Evolutionary conservation across 1,284 basidiomycete genomes (phyloP).

Genomic region (Apiotrichum domesticum): DNA sequence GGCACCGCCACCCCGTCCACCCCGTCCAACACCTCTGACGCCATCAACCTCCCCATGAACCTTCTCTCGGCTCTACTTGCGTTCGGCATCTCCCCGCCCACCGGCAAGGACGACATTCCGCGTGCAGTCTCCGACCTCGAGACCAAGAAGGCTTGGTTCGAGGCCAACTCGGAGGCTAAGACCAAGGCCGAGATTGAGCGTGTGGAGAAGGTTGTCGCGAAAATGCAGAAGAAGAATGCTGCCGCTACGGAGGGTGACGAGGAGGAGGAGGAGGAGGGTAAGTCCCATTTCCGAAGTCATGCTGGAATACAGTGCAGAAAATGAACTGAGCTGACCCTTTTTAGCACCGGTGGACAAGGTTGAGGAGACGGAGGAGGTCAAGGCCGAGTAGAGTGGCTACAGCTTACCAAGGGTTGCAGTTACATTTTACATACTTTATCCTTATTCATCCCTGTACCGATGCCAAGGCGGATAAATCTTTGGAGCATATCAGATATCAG

Average conservation of each 20-base stretch:
- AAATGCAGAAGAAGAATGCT: conserved; percentile 47
- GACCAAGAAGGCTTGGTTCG: conserved; percentile 92
- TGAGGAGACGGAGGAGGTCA: conserved; percentile 1
- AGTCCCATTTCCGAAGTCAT: not conserved
- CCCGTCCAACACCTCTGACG: conserved; percentile 31
- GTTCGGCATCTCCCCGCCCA: conserved; percentile 85
- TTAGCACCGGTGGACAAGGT: conserved; percentile 1
- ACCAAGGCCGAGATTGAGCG: conserved; percentile 63
- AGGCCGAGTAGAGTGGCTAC: not conserved
- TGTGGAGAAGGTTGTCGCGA: conserved; percentile 55
- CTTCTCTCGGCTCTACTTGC: conserved; percentile 81
- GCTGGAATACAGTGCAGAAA: too few species aligned
- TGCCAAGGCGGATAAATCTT: not conserved
- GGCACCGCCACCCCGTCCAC: conserved; percentile 25
- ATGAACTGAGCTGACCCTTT: not conserved
- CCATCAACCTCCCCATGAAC: conserved; percentile 74
- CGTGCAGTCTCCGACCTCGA: conserved; percentile 84
- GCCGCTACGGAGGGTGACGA: conserved; percentile 2
- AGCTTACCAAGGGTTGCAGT: not conserved
- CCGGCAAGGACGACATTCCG: conserved; percentile 67
- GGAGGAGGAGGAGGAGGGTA: conserved; percentile 2
- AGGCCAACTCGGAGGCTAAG: conserved; percentile 55
- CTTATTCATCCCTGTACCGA: not conserved
- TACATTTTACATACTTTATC: not conserved
- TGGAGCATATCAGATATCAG: too few species aligned